Evolutionary conservation across 441 rosid species (phyloP).

Genomic region (Populus hybrid): DNA sequence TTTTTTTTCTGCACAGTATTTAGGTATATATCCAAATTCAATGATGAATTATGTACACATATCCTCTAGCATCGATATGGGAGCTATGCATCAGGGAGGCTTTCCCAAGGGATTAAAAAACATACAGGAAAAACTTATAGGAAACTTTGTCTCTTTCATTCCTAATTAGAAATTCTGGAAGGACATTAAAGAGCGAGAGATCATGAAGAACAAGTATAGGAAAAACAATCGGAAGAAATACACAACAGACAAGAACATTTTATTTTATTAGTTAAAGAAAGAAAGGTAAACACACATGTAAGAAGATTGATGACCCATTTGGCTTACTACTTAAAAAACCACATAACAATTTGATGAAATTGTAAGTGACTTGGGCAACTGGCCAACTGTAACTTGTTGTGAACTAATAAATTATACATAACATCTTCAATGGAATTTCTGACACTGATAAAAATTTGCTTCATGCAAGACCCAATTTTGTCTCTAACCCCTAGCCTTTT

Average conservation of each 20-base stretch:
- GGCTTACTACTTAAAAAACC: neutral
- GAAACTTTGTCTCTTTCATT: neutral
- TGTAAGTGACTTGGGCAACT: neutral
- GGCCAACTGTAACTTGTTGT: neutral
- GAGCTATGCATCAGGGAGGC: neutral
- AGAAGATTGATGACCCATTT: neutral
- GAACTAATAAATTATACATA: neutral
- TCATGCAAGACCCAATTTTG: neutral
- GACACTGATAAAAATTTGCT: neutral
- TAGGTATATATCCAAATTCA: neutral
- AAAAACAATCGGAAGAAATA: neutral
- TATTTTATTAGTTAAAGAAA: no score
- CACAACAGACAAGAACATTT: neutral
- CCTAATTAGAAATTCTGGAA: neutral
- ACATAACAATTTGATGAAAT: neutral
- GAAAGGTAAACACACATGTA: neutral
- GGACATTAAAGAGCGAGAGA: neutral
- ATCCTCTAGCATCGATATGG: neutral
- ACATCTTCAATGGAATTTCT: neutral
- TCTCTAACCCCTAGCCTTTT: neutral
- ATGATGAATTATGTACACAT: neutral
- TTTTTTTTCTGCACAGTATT: neutral
- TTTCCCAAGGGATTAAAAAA: neutral
- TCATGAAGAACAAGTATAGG: neutral
- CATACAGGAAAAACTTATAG: no score